A percentile compares a stretch with the other conserved stretches of the same genome.
Evolutionary conservation across 2,329 filamentous ascomycete genomes (phyloP).

Genomic region (Aureobasidium subglaciale): DNA sequence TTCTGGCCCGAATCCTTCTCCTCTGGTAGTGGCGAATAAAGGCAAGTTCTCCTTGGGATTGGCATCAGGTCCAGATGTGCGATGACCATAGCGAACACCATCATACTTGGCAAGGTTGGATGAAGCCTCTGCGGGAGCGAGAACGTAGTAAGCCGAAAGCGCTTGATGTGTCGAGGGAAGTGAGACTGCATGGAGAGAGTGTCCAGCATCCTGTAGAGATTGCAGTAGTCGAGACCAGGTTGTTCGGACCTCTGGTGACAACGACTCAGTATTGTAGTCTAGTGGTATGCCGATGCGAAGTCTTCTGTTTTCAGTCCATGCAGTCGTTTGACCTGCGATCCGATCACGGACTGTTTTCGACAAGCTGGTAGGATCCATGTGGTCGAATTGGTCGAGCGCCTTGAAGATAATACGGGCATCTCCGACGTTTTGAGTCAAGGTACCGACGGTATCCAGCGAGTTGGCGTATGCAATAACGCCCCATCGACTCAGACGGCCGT

Average conservation of each 20-base stretch:
- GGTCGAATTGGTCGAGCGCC: constrained; percentile 54
- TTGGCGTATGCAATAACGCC: constrained; percentile 90
- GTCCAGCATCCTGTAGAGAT: constrained; percentile 56
- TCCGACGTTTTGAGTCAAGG: constrained; percentile 54
- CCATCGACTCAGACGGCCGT: constrained; percentile 77
- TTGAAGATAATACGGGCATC: constrained; percentile 40
- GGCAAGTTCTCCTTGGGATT: constrained; percentile 22
- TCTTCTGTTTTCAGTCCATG: constrained; percentile 10
- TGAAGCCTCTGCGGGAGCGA: constrained; percentile 89
- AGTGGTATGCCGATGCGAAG: constrained; percentile 52
- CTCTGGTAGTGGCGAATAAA: constrained; percentile 70
- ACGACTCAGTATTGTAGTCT: constrained; percentile 84
- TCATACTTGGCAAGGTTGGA: constrained; percentile 97
- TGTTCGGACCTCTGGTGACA: constrained; percentile 60
- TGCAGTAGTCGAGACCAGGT: constrained; percentile 62
- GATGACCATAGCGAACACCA: constrained; percentile 80
- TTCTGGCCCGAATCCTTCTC: constrained; percentile 70
- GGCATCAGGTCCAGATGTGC: constrained; percentile 47
- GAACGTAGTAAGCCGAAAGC: constrained; percentile 87
- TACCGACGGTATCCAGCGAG: constrained; percentile 81
- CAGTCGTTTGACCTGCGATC: constrained; percentile 34
- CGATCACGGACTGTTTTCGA: constrained; percentile 47
- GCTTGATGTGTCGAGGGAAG: constrained; percentile 79
- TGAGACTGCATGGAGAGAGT: constrained; percentile 66
- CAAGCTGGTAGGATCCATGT: constrained; percentile 68